Percentiles rank a stretch among this genome's conserved stretches.
phyloP scores from a whole-genome alignment of 2,329 filamentous ascomycete genomes.

The Grosmannia huntii region DNA sequence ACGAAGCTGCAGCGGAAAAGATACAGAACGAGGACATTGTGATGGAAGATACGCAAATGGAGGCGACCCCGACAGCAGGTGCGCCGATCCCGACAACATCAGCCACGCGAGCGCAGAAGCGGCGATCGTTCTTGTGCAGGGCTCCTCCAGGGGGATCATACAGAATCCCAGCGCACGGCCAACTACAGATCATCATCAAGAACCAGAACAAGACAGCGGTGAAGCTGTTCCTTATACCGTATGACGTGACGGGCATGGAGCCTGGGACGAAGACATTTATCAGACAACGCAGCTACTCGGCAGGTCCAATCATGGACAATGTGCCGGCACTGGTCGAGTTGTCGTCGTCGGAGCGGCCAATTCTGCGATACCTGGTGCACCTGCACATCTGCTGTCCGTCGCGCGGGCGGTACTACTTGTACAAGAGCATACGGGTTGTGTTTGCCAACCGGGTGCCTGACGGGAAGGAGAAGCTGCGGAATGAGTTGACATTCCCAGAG shows the following conservation, averaged over 20 bases:
- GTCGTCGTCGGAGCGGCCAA: constrained; percentile 42
- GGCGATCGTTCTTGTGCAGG: constrained; percentile 36
- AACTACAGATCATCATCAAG: constrained; percentile 93
- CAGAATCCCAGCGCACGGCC: constrained; percentile 84
- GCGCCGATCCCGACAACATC: neutral
- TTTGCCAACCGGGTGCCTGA: constrained; percentile 95
- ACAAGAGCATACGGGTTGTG: constrained; percentile 85
- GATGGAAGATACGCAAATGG: constrained; percentile 11
- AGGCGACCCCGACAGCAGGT: constrained; percentile 13
- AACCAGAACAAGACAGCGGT: constrained; percentile 98
- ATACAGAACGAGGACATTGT: constrained; percentile 4
- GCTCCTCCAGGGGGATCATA: constrained; percentile 81
- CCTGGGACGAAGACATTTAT: constrained; percentile 92
- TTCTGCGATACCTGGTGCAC: constrained; percentile 81
- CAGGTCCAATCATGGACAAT: constrained; percentile 65
- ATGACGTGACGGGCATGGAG: constrained; percentile 86
- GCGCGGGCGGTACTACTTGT: constrained; percentile 74
- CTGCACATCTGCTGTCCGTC: constrained; percentile 83
- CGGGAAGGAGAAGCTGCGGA: constrained; percentile 81
- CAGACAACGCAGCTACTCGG: constrained; percentile 83
- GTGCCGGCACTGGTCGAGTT: constrained; percentile 21
- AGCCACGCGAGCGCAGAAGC: constrained; percentile 25
- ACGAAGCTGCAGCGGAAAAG: neutral
- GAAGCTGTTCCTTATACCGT: constrained; percentile 88
- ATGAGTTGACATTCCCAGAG: constrained; percentile 81